phyloP scores from a whole-genome alignment of 345 rosid species.

The Gossypium arboreum region DNA sequence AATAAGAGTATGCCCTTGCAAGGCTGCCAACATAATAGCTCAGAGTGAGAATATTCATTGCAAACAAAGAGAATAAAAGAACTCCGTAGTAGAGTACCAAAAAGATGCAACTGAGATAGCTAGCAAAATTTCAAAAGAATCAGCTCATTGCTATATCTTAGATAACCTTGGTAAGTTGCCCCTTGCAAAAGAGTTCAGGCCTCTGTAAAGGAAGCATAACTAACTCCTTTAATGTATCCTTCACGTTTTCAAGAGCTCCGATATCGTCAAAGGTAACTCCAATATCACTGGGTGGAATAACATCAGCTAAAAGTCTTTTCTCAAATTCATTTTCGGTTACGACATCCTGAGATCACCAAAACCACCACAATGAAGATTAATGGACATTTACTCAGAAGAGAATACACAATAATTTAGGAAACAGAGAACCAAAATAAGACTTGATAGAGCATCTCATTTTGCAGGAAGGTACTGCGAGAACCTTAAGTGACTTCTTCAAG shows the following conservation, averaged over 20 bases:
- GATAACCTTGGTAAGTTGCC: constrained; percentile 74
- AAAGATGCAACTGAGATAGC: not conserved
- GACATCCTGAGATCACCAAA: constrained; percentile 56
- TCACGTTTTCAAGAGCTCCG: constrained; percentile 88
- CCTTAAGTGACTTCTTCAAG: constrained; percentile 87
- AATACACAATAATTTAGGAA: not conserved
- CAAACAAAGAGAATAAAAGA: not conserved
- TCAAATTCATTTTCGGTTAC: constrained; percentile 83
- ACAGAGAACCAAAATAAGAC: not conserved
- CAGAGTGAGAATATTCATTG: constrained; percentile 6
- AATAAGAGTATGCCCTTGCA: constrained; percentile 88
- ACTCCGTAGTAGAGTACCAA: constrained; percentile 2
- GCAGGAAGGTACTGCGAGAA: constrained; percentile 22
- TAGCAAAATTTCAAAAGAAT: constrained; percentile 1
- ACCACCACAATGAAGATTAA: constrained; percentile 14
- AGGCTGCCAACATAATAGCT: constrained; percentile 41
- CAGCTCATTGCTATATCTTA: not conserved
- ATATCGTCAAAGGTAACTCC: constrained; percentile 91
- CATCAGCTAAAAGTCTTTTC: constrained; percentile 72
- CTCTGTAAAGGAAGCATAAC: constrained; percentile 89
- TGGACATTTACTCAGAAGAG: not conserved
- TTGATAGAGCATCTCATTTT: not conserved
- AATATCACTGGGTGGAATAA: constrained; percentile 79
- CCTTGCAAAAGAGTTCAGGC: constrained; percentile 89
- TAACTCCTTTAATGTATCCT: constrained; percentile 85